Base-by-base conservation (phyloP, 768 basidiomycete species). In the Hygrophoropsis aurantiaca region DNA sequence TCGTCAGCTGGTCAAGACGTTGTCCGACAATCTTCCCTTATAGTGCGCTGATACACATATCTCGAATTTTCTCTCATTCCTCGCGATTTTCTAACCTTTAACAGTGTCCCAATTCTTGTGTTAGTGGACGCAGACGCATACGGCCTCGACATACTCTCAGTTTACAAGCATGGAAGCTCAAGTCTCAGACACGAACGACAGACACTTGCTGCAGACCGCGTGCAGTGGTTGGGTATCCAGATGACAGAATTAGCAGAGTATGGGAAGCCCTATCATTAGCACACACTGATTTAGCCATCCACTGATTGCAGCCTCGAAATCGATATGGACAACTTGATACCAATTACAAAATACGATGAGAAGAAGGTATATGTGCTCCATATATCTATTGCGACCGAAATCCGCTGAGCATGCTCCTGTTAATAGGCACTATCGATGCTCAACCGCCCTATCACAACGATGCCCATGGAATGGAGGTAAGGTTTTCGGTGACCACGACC, bases 121-220 rank as follows among this genome's bases (percentile, higher is more conserved):
- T 66, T 98, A 27, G 87, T 98, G 5, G 97, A 99, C 58, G 86
- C 80, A 0, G 97, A 99, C 62, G 85, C 94, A 0, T 90, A 90
- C 62, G 97, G 97, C 2, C 62, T 98, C 35, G 92, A 95, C 51
- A 97, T 99, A 51, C 77, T 94, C 11, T 87, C 88, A 0, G 87
- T 90, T 8, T 97, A 92, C 69, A 87, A 80, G 50, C 81, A 78
- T 56, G 97, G 97, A 9, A 94, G 92, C 47, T 67, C 64, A 41
- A 70, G 69, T 30, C 74, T 93, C 66, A 74, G 73, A 35, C 88
- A 90, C 59, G 90, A 97, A 63, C 78, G 77, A 23, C 72, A 66
- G 13, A 83, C 74, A 35, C 72, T 97, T 27, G 83, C 82, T 0
- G 82, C 90, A 1, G 65, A 71, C 25, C 78, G 90, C 11, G 63